Percentiles rank a stretch among this genome's conserved stretches.
phyloP scores from a whole-genome alignment of 1,139 yeast genomes.

The Nakaseomyces kungkrabaensis region DNA sequence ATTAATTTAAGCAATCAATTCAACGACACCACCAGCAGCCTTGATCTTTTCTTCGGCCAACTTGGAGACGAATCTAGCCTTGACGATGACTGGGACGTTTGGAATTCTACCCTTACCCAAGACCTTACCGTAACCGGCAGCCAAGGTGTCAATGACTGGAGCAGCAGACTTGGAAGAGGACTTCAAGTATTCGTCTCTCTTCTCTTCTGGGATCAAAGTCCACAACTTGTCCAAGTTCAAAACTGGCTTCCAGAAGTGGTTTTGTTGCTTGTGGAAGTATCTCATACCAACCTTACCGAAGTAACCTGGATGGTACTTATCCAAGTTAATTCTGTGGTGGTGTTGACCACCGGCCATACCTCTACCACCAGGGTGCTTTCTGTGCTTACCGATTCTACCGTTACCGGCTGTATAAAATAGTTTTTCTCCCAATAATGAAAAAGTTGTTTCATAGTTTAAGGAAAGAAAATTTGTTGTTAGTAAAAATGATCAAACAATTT shows the following conservation, averaged over 20 bases:
- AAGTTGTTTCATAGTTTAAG: not conserved
- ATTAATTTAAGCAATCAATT: constrained; percentile 78
- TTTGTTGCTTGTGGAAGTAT: constrained; percentile 96
- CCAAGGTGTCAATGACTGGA: constrained; percentile 98
- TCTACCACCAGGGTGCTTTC: constrained; percentile 99
- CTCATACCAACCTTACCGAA: constrained; percentile 99
- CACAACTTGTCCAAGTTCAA: constrained; percentile 98
- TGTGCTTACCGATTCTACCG: constrained; percentile 99
- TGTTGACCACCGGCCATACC: constrained; percentile 99
- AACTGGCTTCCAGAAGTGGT: constrained; percentile 97
- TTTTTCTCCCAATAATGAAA: not conserved
- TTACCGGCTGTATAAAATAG: constrained; percentile 74
- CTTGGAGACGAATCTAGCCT: constrained; percentile 98
- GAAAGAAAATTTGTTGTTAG: constrained; percentile 12
- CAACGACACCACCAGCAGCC: constrained; percentile 99
- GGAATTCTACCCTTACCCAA: constrained; percentile 99
- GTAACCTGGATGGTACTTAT: constrained; percentile 99
- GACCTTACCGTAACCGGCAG: constrained; percentile 99
- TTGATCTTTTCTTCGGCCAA: constrained; percentile 99
- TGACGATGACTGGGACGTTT: constrained; percentile 95
- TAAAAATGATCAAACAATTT: constrained; percentile 5
- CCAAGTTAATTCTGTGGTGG: constrained; percentile 99
- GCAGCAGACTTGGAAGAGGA: constrained; percentile 83
- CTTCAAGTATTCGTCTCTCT: constrained; percentile 90
- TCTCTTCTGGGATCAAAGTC: constrained; percentile 90